Evolutionary conservation across 345 rosid genomes (phyloP).

Genomic region (Eucalyptus pauciflora): DNA sequence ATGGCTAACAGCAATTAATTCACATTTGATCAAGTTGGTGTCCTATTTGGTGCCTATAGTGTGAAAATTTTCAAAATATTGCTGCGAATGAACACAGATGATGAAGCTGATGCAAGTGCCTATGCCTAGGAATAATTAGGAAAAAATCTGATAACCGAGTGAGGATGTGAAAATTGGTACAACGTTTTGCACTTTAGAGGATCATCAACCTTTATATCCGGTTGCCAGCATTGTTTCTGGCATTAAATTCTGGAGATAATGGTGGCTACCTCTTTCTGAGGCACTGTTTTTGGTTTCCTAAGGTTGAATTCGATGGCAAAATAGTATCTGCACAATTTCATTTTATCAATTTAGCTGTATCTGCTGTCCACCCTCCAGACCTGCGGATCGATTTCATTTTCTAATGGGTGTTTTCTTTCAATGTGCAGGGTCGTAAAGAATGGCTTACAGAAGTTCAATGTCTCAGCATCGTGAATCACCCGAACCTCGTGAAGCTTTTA

Average conservation of each 20-base stretch:
- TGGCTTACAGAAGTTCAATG: conserved; percentile 89
- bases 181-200: not conserved
- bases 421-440: conserved; percentile 72
- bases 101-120: not conserved
- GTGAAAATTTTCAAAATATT: not conserved
- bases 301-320: not conserved
- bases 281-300: not conserved
- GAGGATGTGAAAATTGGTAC: not conserved
- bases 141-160: not conserved
- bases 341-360: not conserved
- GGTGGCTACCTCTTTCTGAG: not conserved
- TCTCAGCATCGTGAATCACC: conserved; percentile 75
- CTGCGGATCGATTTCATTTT: not conserved
- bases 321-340: not conserved
- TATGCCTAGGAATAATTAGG: not conserved
- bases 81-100: not conserved
- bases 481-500: conserved; percentile 75
- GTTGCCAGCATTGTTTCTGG: not conserved
- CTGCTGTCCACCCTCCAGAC: not conserved
- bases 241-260: not conserved
- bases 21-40: not conserved
- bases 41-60: not conserved
- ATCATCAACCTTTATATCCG: not conserved
- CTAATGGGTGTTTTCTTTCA: not conserved
- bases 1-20: not conserved